A percentile compares a stretch with the other conserved stretches of the same genome.
phyloP scores from a whole-genome alignment of 179 eudicot species.

The Spergularia azorica region DNA sequence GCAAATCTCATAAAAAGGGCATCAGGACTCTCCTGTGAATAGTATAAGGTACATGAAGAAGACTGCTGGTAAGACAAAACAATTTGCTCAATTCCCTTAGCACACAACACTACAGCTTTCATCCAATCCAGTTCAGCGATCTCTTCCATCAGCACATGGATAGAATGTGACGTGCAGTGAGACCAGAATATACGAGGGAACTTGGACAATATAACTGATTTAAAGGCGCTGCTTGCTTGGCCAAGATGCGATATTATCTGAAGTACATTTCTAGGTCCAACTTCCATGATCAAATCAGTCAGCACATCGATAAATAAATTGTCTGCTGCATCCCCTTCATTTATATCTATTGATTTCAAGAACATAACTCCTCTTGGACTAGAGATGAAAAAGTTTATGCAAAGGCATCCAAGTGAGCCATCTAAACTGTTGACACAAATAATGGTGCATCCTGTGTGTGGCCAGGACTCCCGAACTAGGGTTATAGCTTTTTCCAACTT shows the following conservation, averaged over 20 bases:
- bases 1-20: constrained; percentile 36
- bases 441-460: constrained; percentile 48
- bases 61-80: constrained; percentile 30
- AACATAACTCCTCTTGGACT: constrained; percentile 53
- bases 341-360: constrained; percentile 44
- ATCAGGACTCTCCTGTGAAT: constrained; percentile 29
- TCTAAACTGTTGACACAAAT: constrained; percentile 49
- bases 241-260: constrained; percentile 54
- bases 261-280: constrained; percentile 46
- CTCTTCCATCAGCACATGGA: constrained; percentile 46
- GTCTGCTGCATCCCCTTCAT: constrained; percentile 48
- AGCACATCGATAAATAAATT: constrained; percentile 37
- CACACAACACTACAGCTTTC: constrained; percentile 44
- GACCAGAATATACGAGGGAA: constrained; percentile 56
- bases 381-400: constrained; percentile 45
- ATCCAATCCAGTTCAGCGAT: constrained; percentile 51
- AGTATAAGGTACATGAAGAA: constrained; percentile 21
- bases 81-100: constrained; percentile 45
- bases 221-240: constrained; percentile 43
- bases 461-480: constrained; percentile 49
- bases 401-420: constrained; percentile 43
- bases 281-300: constrained; percentile 38
- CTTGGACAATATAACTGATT: constrained; percentile 39
- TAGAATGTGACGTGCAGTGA: constrained; percentile 51
- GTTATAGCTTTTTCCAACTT: constrained; percentile 43